Base-by-base conservation (phyloP, 345 rosid genomes). In the Corymbia maculata region DNA sequence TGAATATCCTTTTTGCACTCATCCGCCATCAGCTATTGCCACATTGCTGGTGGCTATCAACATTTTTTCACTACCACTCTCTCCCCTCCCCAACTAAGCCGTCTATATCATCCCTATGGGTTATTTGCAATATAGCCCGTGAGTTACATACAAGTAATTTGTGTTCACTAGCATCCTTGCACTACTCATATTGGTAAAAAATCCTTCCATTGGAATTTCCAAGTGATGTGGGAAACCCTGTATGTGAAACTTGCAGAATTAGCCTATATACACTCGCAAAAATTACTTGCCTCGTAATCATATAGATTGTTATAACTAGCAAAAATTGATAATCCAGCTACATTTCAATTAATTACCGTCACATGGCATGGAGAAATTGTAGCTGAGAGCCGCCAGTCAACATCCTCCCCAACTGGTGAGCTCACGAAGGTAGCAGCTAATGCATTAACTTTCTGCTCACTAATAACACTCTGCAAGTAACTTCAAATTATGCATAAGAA, bases 301-400 rank as follows among this genome's bases (percentile, higher is more conserved):
- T 45, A 42, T 19, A 42, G 49, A 75, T 75, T 75, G 49, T 42
- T 86, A 53, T 16, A n/a, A 82, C n/a, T 45, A 87, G 70, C 30
- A 59, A 70, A 61, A 24, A 85, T n/a, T 42, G 14, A 75, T 75
- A 75, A 75, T 75, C 13, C 49, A 75, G 84, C 84, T 87, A 91
- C 86, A 88, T 87, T 66, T 55, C 52, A 89, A 92, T 86, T 90
- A 90, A 93, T 93, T 92, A 98, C 99, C 97, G 97, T 98, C 87
- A 95, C 97, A 93, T 98, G 98, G 92, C 99, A 98, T 85, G 99
- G 99, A 87, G 99, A 98, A 89, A 96, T 96, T 61, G 95, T 97
- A 57, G 99, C 98, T 61, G 99, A 96, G 91, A 98, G 90, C 93
- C 93, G 93, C 99, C 99, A 98, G 90, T 95, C 99, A 75, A 97